phyloP scores from a whole-genome alignment of 331 rosid species.

The Pyracantha coccinea region DNA sequence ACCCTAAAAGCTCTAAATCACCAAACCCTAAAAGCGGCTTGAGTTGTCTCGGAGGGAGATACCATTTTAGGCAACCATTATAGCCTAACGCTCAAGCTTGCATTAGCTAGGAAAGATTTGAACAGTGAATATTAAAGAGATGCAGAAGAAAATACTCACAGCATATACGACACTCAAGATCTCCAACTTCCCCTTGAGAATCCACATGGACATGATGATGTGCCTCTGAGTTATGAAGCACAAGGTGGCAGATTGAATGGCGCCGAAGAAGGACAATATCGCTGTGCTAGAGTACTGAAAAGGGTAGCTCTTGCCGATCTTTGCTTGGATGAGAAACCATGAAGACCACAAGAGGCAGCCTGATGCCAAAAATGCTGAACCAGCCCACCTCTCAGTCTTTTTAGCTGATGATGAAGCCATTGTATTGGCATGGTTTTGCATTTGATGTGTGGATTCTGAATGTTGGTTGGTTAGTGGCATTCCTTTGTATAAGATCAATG shows the following conservation, averaged over 20 bases:
- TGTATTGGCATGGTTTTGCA: background rate
- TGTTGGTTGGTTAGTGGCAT: slow-evolving; percentile 32
- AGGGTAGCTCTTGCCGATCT: slow-evolving; percentile 52
- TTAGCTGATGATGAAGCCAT: slow-evolving; percentile 2
- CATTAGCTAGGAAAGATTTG: background rate
- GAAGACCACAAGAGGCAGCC: slow-evolving; percentile 79
- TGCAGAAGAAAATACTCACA: slow-evolving; percentile 36
- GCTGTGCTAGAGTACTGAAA: slow-evolving; percentile 79
- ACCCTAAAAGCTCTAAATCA: too few relatives aligned
- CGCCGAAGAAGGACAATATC: slow-evolving; percentile 55
- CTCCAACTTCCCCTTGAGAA: slow-evolving; percentile 50
- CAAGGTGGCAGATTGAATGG: slow-evolving; percentile 57
- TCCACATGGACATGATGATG: slow-evolving; percentile 41
- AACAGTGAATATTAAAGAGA: background rate
- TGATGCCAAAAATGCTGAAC: slow-evolving; percentile 41
- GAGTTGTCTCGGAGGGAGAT: background rate
- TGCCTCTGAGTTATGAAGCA: slow-evolving; percentile 40
- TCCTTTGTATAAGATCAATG: slow-evolving; percentile 66
- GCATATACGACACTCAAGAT: slow-evolving; percentile 49
- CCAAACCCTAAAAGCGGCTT: too few relatives aligned
- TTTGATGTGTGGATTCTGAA: slow-evolving; percentile 10
- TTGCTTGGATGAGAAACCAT: slow-evolving; percentile 84
- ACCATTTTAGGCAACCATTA: background rate
- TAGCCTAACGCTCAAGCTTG: background rate
- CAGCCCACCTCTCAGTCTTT: slow-evolving; percentile 46